phyloP scores from a whole-genome alignment of 2,329 filamentous ascomycete species.

The Metarhizium sp. region DNA sequence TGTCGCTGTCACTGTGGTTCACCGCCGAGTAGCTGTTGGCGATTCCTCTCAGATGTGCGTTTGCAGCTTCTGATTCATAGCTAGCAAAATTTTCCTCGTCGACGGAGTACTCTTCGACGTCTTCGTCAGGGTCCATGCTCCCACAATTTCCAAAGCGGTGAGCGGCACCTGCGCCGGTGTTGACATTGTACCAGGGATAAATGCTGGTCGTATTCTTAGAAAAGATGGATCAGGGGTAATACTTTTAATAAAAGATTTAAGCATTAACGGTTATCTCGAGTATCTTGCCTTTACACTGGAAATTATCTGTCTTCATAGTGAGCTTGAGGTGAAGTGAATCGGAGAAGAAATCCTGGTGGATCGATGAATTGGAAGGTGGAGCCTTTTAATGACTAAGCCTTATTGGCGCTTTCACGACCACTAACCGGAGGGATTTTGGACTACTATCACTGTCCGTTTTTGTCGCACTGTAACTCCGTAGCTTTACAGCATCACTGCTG shows the following conservation, averaged over 20 bases:
- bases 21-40: background rate
- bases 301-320: background rate
- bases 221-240: background rate
- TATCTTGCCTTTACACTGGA: background rate
- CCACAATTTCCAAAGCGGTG: constrained; percentile 8
- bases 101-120: constrained; percentile 13
- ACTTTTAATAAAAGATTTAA: too few species aligned
- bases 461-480: background rate
- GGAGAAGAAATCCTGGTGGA: background rate
- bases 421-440: too few species aligned
- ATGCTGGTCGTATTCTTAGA: background rate
- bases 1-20: background rate
- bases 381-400: background rate
- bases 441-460: background rate
- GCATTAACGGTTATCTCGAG: background rate
- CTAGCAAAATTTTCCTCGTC: constrained; percentile 5
- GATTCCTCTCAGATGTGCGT: background rate
- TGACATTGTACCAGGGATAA: constrained; percentile 19
- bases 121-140: constrained; percentile 22
- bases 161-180: constrained; percentile 10
- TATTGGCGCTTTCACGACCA: too few species aligned
- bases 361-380: background rate
- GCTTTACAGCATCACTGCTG: background rate
- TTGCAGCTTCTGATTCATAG: background rate
- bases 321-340: background rate